Percentiles rank a stretch among this genome's conserved stretches.
phyloP scores from a whole-genome alignment of 2,329 filamentous ascomycete genomes.

The Pseudocercospora musae region DNA sequence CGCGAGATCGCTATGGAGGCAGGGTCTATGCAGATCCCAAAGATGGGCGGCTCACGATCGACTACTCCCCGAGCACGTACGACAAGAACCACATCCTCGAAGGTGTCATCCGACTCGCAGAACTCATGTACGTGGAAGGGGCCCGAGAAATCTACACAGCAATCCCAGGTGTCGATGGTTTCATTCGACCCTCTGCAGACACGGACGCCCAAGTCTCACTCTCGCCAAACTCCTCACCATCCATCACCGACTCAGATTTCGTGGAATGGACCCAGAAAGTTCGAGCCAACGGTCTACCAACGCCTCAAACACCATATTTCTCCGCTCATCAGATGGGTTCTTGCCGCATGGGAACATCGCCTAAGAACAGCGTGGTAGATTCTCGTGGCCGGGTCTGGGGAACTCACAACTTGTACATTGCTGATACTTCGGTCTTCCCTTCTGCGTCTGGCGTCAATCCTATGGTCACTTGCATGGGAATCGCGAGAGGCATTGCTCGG shows the following conservation, averaged over 20 bases:
- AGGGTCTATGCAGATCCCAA: constrained; percentile 69
- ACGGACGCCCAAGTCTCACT: constrained; percentile 18
- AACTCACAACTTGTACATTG: constrained; percentile 62
- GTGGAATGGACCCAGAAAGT: constrained; percentile 56
- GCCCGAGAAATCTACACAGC: constrained; percentile 74
- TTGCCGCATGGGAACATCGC: constrained; percentile 63
- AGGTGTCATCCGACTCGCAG: constrained; percentile 67
- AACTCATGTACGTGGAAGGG: constrained; percentile 74
- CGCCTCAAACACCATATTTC: constrained; percentile 53
- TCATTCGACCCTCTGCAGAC: constrained; percentile 45
- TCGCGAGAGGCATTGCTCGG: constrained; percentile 63
- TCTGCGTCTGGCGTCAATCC: constrained; percentile 76
- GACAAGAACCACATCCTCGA: constrained; percentile 71
- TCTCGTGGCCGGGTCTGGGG: constrained; percentile 58
- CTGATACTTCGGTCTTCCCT: constrained; percentile 73
- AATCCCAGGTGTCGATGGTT: constrained; percentile 62
- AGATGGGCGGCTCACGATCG: constrained; percentile 59
- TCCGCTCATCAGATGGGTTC: constrained; percentile 83
- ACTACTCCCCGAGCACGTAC: constrained; percentile 67
- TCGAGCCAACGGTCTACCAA: constrained; percentile 49
- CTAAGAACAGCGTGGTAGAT: constrained; percentile 45
- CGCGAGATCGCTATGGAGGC: constrained; percentile 72
- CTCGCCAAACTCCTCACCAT: constrained; percentile 22
- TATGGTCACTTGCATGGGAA: constrained; percentile 74
- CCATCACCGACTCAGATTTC: constrained; percentile 59